Base-by-base conservation (phyloP, 768 basidiomycete species). In the Boletus insuetus region DNA sequence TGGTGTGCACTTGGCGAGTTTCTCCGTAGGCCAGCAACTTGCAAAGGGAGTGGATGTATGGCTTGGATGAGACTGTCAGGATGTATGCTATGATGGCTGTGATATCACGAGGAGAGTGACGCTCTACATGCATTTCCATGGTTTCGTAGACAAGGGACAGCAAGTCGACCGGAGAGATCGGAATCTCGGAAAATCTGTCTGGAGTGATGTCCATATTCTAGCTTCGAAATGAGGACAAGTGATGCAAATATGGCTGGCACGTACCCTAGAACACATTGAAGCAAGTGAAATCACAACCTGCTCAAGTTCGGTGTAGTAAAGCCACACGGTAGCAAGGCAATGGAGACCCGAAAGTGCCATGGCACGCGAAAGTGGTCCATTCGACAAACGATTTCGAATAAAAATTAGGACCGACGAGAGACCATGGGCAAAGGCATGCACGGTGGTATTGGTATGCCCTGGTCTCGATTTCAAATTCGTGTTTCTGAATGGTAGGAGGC, bases 401-500 rank as follows among this genome's bases (percentile, higher is more conserved):
- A 75, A 79, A 4, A 72, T 67, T 2, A 87, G 70, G 3, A 81
- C 74, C 0, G 80, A 80, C 3, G 85, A 82, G 5, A 89, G 72
- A 0, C 82, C 76, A 65, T 91, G 86, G 0, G 81, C 78, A 58
- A 89, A 84, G 4, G 89, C 83, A 63, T 88, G 82, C 16, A 83
- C 73, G 10, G 82, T 82, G 7, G 85, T 76, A 9, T 78, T 80
- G 54, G 77, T 76, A 43, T 69, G 73, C 10, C 74, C 69, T 55
- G 73, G 77, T 59, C 82, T 85, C 49, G 9, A 51, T 13, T 51
- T 53, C 42, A 44, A 35, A 24, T 49, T 59, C 24, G 42, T 58
- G 48, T 51, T 46, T 56, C 31, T 37, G 47, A 20, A 38, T 46
- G n/a, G 13, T 16, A 32, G 51, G 49, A 43, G 29, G 43, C 29